A percentile compares a stretch with the other conserved stretches of the same genome.
These are phyloP conservation scores for Hygrophorus russula DNA, from an alignment of 768 basidiomycete genomes.

Conservation along the genomic window DNA sequence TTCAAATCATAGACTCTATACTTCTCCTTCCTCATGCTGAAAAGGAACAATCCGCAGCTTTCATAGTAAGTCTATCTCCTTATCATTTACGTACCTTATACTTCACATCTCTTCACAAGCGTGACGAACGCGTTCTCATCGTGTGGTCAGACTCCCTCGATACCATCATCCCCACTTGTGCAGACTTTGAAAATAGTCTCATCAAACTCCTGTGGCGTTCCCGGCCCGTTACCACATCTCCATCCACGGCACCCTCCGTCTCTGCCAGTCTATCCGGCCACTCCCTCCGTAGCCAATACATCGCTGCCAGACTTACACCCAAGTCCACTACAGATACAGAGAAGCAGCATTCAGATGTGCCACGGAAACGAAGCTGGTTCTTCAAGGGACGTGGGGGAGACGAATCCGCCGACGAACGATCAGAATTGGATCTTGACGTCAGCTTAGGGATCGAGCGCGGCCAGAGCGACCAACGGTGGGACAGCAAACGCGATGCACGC, in stretches of 20 bases:
- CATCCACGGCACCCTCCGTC: slow-evolving; percentile 10
- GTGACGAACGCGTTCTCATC: slow-evolving; percentile 75
- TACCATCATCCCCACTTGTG: slow-evolving; percentile 59
- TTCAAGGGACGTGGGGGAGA: no score
- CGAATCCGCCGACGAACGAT: neutral
- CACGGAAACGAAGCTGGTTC: no score
- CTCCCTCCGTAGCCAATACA: slow-evolving; percentile 10
- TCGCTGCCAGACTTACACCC: slow-evolving; percentile 17
- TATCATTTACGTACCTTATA: neutral
- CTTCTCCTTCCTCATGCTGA: slow-evolving; percentile 67
- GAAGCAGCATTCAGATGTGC: no score
- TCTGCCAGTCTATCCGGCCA: slow-evolving; percentile 13
- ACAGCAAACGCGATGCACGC: slow-evolving; percentile 11
- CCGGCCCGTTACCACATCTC: slow-evolving; percentile 20
- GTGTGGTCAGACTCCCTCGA: slow-evolving; percentile 80
- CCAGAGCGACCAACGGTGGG: neutral
- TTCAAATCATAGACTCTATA: slow-evolving; percentile 78
- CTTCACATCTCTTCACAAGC: slow-evolving; percentile 26
- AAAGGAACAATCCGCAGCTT: slow-evolving; percentile 82
- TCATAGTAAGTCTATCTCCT: slow-evolving; percentile 46
- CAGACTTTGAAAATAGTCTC: slow-evolving; percentile 66
- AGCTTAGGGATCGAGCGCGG: neutral
- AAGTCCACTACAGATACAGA: slow-evolving; percentile 4
- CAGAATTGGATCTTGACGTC: neutral
- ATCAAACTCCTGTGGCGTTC: slow-evolving; percentile 74